phyloP scores from a whole-genome alignment of 2,329 filamentous ascomycete genomes.

The Phoma sp. region DNA sequence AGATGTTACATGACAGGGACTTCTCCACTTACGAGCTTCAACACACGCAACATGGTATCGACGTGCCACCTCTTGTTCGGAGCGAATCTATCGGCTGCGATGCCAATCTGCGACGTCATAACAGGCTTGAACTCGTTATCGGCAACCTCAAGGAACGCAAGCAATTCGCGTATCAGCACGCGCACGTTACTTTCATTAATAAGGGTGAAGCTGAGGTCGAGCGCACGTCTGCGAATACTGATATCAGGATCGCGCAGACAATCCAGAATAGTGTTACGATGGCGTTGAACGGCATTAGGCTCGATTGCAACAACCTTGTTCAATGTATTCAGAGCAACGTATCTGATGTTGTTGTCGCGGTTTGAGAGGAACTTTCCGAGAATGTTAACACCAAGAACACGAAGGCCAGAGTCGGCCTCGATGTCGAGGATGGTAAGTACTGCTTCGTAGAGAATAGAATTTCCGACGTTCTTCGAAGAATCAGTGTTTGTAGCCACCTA shows the following conservation, averaged over 20 bases:
- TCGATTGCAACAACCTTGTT: constrained; percentile 99
- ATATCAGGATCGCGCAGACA: constrained; percentile 97
- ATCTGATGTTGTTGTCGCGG: constrained; percentile 98
- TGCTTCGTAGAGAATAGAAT: constrained; percentile 96
- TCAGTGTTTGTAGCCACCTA: constrained; percentile 94
- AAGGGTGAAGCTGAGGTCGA: constrained; percentile 96
- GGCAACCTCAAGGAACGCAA: constrained; percentile 94
- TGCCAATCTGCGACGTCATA: constrained; percentile 97
- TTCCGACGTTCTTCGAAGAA: constrained; percentile 96
- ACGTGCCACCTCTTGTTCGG: constrained; percentile 99
- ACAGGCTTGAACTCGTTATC: constrained; percentile 99
- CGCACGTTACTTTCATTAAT: constrained; percentile 97
- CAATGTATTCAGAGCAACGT: constrained; percentile 94
- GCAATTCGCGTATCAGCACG: constrained; percentile 87
- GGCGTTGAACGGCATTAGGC: constrained; percentile 94
- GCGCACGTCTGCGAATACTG: constrained; percentile 91
- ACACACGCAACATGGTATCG: constrained; percentile 92
- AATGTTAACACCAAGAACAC: constrained; percentile 96
- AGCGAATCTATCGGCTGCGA: constrained; percentile 93
- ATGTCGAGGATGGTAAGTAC: constrained; percentile 98
- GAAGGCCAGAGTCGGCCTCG: constrained; percentile 91
- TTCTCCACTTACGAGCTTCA: constrained; percentile 67
- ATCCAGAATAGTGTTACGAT: constrained; percentile 96
- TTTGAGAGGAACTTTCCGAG: constrained; percentile 98
- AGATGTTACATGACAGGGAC: background rate